Conservation (phyloP, 805 yeast genomes). For the Saccharomycopsis fodiens region DNA sequence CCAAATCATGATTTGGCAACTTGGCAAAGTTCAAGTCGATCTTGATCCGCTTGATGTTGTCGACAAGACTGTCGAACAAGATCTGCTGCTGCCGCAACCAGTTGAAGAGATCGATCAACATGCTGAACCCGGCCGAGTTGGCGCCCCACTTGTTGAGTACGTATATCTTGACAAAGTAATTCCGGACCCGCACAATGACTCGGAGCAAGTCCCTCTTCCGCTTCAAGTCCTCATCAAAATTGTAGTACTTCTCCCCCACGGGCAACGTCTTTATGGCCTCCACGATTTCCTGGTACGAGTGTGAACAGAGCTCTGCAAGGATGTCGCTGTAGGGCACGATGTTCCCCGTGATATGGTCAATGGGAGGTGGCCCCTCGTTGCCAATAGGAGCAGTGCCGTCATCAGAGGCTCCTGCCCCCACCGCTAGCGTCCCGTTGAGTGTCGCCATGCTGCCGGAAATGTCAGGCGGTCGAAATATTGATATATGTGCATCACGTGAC, state of each 20-base stretch:
- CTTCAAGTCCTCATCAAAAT: constrained; percentile 19
- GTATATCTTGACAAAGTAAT: constrained; percentile 76
- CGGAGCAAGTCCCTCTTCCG: constrained; percentile 59
- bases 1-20: constrained; percentile 82
- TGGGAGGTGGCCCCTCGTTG: too few relatives aligned
- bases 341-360: constrained; percentile 16
- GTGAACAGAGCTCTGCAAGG: constrained; percentile 10
- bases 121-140: constrained; percentile 60
- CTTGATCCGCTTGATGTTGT: constrained; percentile 25
- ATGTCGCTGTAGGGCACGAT: constrained; percentile 18
- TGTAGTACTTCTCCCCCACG: constrained; percentile 15
- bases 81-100: constrained; percentile 81
- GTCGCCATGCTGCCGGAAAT: too few relatives aligned
- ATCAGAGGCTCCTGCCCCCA: too few relatives aligned
- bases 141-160: constrained; percentile 86
- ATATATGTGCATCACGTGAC: too few relatives aligned
- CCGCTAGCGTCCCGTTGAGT: too few relatives aligned
- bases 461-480: too few relatives aligned
- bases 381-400: too few relatives aligned
- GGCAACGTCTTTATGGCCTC: constrained; percentile 15
- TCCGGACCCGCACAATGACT: constrained; percentile 63
- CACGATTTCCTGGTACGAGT: constrained; percentile 15
- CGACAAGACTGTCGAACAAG: constrained; percentile 60
- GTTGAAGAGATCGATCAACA: constrained; percentile 75
- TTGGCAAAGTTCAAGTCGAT: constrained; percentile 45